Evolutionary conservation across 176 grass and related monocot genomes (phyloP).

Genomic region (Zizania latifolia): DNA sequence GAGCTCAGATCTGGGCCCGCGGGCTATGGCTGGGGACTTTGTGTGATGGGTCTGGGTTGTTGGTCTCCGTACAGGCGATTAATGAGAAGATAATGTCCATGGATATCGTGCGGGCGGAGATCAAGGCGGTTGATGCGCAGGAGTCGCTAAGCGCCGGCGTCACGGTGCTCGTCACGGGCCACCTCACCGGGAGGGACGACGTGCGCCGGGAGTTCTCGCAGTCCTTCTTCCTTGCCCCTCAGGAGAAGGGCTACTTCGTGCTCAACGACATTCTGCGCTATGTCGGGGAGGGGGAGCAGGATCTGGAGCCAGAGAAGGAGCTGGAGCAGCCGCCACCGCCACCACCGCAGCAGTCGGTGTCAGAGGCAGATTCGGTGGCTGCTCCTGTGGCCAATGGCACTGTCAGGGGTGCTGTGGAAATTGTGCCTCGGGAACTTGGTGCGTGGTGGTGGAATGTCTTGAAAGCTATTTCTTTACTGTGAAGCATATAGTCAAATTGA

Average conservation of each 20-base stretch:
- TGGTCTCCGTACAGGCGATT: conserved; percentile 47
- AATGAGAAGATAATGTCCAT: conserved; percentile 88
- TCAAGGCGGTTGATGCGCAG: conserved; percentile 80
- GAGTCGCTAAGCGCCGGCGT: conserved; percentile 75
- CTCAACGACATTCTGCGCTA: conserved; percentile 87
- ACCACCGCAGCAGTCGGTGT: not conserved
- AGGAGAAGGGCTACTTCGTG: conserved; percentile 90
- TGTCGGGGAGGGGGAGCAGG: conserved; percentile 26
- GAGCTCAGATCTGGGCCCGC: conserved; percentile 38
- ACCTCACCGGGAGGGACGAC: conserved; percentile 48
- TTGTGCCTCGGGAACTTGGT: conserved; percentile 39
- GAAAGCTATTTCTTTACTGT: not conserved
- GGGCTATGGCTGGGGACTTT: not conserved
- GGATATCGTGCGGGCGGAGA: conserved; percentile 77
- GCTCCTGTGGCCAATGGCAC: conserved; percentile 32
- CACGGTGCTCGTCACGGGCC: conserved; percentile 77
- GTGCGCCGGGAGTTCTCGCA: conserved; percentile 66
- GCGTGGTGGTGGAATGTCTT: not conserved
- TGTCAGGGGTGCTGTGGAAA: too few relatives aligned
- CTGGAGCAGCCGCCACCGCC: not conserved
- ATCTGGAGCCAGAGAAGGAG: not conserved
- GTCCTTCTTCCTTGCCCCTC: conserved; percentile 95
- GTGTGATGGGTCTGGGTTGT: not conserved
- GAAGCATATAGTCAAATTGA: not conserved
- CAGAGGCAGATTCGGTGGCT: not conserved